These are phyloP conservation scores for Diaporthe humulicola DNA, from an alignment of 2,329 filamentous ascomycete genomes.

Conservation along the genomic window DNA sequence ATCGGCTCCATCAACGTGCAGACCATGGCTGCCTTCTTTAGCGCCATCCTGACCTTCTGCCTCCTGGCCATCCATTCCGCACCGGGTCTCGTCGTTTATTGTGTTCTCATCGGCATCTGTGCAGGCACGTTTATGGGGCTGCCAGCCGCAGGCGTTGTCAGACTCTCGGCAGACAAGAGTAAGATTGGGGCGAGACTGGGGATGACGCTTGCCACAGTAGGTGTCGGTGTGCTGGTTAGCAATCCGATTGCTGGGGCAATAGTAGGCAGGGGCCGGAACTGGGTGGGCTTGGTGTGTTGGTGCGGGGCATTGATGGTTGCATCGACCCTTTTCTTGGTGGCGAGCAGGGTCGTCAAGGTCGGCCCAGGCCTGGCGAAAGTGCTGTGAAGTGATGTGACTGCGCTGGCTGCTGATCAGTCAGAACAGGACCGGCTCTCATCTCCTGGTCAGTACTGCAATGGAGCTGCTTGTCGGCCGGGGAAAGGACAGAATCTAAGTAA, in stretches of 20 bases:
- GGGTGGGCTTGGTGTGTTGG: slow-evolving; percentile 23
- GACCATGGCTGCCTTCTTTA: slow-evolving; percentile 48
- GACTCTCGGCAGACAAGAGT: slow-evolving; percentile 52
- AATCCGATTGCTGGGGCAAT: slow-evolving; percentile 65
- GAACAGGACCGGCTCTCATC: too few relatives aligned
- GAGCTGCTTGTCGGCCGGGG: too few relatives aligned
- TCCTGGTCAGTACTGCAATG: too few relatives aligned
- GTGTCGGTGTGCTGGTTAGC: slow-evolving; percentile 64
- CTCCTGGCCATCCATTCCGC: slow-evolving; percentile 54
- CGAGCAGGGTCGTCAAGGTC: slow-evolving; percentile 18
- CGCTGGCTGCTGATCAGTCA: too few relatives aligned
- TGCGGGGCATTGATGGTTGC: slow-evolving; percentile 11
- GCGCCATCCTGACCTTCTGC: slow-evolving; percentile 53
- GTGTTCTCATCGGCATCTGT: slow-evolving; percentile 58
- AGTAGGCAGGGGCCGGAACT: slow-evolving; percentile 44
- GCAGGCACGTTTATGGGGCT: slow-evolving; percentile 58
- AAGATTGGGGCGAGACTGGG: slow-evolving; percentile 56
- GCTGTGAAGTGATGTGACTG: neutral
- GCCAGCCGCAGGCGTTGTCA: slow-evolving; percentile 54
- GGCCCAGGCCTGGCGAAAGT: slow-evolving; percentile 9
- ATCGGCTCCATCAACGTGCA: slow-evolving; percentile 57
- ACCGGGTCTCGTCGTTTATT: slow-evolving; percentile 55
- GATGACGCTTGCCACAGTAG: slow-evolving; percentile 51
- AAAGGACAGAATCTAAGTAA: too few relatives aligned
- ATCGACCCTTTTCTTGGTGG: slow-evolving; percentile 4